Evolutionary conservation across 768 basidiomycete genomes (phyloP), one percentile per base, ranked within the genome.

Genomic region (Agrocybe praecox): DNA sequence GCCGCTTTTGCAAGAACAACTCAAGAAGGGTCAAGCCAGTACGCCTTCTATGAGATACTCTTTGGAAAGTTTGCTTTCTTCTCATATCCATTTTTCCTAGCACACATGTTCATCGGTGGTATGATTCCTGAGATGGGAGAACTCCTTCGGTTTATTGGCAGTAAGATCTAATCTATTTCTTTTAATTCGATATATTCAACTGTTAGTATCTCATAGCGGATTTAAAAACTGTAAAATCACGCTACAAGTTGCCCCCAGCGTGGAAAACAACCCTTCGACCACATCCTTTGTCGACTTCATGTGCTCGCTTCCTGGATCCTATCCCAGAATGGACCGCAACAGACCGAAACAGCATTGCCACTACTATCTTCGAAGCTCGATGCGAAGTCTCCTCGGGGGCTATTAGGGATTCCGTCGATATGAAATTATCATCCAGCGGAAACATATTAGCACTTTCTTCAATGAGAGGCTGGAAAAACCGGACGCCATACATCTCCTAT

Each of bases 311-410:
- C 64, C 26, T 29, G 26, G 18, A 49, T 66, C 55, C 66, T 7
- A 64, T 60, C n/a, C 22, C 49, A 36, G 36, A 54, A 1, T 29
- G 26, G 26, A 5, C 26, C 26, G 9, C 9, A 9, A 29, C 26
- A 29, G 26, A 29, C 26, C 5, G 26, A 9, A 62, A 65, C 8
- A 66, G 68, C 15, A 50, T 57, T 10, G 75, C 74, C 1, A 65
- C 61, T 11, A 49, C 58, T 18, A 62, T 78, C 14, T 70, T 67
- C 45, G 64, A 78, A 46, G 76, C 75, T 10, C 67, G 75, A 7
- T 72, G 67, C 36, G 74, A 77, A 54, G 26, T 29, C 9, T 29
- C 26, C 5, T 29, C 26, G 26, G 26, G 26, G 26, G 26, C 4
- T 29, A 29, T 29, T 29, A 29, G 4, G 4, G 26, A 29, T 29